Evolutionary conservation across 331 rosid genomes (phyloP).

Genomic region (Ulmus americana): DNA sequence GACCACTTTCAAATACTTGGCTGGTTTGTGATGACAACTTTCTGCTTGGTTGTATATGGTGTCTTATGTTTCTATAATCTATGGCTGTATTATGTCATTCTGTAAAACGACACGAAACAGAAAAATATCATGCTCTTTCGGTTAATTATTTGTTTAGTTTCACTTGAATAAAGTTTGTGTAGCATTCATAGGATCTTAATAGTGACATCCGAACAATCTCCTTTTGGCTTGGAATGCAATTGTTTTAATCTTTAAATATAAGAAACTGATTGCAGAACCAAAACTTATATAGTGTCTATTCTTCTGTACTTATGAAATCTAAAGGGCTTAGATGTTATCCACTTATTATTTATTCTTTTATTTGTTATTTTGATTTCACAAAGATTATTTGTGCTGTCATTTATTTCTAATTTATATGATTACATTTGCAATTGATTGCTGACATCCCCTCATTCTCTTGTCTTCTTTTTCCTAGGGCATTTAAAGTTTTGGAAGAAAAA

Average conservation of each 20-base stretch:
- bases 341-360: too few species aligned
- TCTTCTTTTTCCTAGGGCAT: constrained; percentile 49
- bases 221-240: neutral
- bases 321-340: too few species aligned
- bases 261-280: too few species aligned
- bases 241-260: neutral
- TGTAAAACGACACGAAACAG: neutral
- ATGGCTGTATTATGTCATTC: neutral
- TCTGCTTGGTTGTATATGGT: too few species aligned
- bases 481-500: constrained; percentile 97
- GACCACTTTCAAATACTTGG: too few species aligned
- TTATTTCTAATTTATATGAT: neutral
- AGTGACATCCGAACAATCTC: neutral
- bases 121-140: neutral
- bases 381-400: neutral
- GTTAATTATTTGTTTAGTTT: constrained; percentile 1
- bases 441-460: neutral
- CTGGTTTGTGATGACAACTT: too few species aligned
- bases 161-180: neutral
- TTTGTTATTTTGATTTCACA: neutral
- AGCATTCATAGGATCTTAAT: neutral
- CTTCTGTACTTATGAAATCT: too few species aligned
- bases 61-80: neutral
- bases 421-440: too few species aligned
- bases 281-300: too few species aligned